Conservation (phyloP, 1,284 basidiomycete species). For the Malassezia restricta region DNA sequence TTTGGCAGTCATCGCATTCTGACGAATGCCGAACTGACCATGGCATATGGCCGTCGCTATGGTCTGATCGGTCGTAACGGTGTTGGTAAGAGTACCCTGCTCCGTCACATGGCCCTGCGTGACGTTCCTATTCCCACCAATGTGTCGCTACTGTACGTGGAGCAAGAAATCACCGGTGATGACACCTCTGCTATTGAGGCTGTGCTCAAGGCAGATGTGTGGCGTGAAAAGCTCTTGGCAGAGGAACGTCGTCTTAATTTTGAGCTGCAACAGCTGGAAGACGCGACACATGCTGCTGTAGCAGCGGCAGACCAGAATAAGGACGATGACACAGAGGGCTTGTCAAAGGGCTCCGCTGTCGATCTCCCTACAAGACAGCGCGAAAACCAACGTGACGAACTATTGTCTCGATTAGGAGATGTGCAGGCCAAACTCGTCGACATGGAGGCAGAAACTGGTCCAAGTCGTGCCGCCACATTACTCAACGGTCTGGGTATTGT, state of each 20-base stretch:
- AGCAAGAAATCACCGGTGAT: conserved; percentile 80
- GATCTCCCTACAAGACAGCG: conserved; percentile 44
- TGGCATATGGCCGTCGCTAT: conserved; percentile 36
- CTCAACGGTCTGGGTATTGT: conserved; percentile 85
- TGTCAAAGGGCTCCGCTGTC: conserved; percentile 29
- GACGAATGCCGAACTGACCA: conserved; percentile 51
- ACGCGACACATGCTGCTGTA: conserved; percentile 24
- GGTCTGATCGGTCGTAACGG: conserved; percentile 58
- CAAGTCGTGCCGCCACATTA: conserved; percentile 75
- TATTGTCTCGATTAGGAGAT: conserved; percentile 71
- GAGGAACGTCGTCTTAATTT: conserved; percentile 35
- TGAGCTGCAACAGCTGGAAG: conserved; percentile 36
- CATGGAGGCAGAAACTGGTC: conserved; percentile 95
- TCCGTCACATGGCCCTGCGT: conserved; percentile 86
- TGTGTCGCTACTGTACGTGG: conserved; percentile 93
- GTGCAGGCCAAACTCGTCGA: conserved; percentile 81
- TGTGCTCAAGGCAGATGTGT: conserved; percentile 60
- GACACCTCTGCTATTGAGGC: conserved; percentile 83
- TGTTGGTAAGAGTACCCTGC: conserved; percentile 89
- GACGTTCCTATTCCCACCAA: conserved; percentile 67
- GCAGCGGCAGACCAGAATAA: conserved; percentile 15
- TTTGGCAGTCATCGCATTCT: conserved; percentile 77
- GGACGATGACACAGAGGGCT: conserved; percentile 9
- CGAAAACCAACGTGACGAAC: conserved; percentile 57
- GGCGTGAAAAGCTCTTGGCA: conserved; percentile 38